A percentile compares a stretch with the other conserved stretches of the same genome.
These are phyloP conservation scores for Cryptococcus sp. DNA, from an alignment of 1,284 basidiomycete genomes.

Conservation along the genomic window DNA sequence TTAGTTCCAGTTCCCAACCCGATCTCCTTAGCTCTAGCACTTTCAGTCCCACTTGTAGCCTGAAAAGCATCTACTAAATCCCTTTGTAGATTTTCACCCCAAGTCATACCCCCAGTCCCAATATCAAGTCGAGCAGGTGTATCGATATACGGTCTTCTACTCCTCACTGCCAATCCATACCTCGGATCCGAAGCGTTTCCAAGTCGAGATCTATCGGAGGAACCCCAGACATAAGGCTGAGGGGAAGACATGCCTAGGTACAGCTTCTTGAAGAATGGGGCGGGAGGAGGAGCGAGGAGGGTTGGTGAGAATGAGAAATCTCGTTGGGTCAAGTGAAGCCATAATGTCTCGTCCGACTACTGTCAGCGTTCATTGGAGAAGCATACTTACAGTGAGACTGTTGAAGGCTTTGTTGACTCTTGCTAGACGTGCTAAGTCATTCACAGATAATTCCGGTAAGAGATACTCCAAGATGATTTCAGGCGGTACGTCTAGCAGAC, in stretches of 20 bases:
- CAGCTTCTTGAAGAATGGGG: conserved; percentile 67
- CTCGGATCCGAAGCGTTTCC: conserved; percentile 22
- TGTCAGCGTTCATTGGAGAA: conserved; percentile 46
- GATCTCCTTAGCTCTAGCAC: not conserved
- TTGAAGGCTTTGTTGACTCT: conserved; percentile 23
- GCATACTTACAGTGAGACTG: conserved; percentile 38
- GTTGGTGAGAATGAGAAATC: conserved; percentile 72
- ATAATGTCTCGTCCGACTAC: conserved; percentile 67
- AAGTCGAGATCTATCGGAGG: conserved; percentile 43
- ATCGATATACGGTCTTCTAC: not conserved
- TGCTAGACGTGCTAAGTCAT: conserved; percentile 59
- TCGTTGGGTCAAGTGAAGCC: conserved; percentile 64
- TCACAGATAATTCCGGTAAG: conserved; percentile 58
- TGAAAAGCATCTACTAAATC: conserved; percentile 3
- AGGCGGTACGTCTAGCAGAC: conserved; percentile 33
- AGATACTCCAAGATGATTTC: conserved; percentile 72
- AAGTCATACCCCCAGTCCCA: conserved; percentile 4
- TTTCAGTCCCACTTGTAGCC: not conserved
- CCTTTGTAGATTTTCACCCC: conserved; percentile 7
- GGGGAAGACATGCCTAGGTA: conserved; percentile 63
- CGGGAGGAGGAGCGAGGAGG: conserved; percentile 17
- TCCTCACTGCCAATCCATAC: conserved; percentile 35
- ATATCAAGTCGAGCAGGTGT: not conserved
- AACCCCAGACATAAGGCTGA: conserved; percentile 77
- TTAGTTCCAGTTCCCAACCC: not conserved